These are phyloP conservation scores for Trichophyton verrucosum DNA, from an alignment of 2,329 filamentous ascomycete genomes.

Conservation along the genomic window DNA sequence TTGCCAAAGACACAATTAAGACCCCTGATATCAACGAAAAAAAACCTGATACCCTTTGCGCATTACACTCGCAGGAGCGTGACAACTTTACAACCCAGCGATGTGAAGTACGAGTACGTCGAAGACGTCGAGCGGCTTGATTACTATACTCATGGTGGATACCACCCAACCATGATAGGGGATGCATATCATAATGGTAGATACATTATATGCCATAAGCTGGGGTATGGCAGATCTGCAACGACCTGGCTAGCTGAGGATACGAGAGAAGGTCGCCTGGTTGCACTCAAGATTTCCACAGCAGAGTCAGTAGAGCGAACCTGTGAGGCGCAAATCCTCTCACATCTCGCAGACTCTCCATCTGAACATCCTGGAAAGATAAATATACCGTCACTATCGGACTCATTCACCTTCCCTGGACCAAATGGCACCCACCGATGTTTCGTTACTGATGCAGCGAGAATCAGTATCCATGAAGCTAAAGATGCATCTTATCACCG, in stretches of 20 bases:
- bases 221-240: conserved; percentile 12
- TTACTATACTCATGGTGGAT: conserved; percentile 9
- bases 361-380: conserved; percentile 10
- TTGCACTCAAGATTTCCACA: conserved; percentile 6
- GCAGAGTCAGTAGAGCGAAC: conserved; percentile 7
- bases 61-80: too few species aligned
- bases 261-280: neutral
- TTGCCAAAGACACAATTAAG: too few species aligned
- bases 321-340: conserved; percentile 10
- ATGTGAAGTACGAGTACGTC: conserved; percentile 4
- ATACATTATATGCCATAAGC: conserved; percentile 14
- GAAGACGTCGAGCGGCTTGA: conserved; percentile 9
- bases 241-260: conserved; percentile 12
- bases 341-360: conserved; percentile 6
- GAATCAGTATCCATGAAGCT: conserved; percentile 13
- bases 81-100: neutral
- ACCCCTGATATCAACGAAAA: too few species aligned
- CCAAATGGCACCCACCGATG: conserved; percentile 17
- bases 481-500: conserved; percentile 14
- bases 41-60: too few species aligned
- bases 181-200: conserved; percentile 10
- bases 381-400: conserved; percentile 12
- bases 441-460: conserved; percentile 14
- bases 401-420: conserved; percentile 15
- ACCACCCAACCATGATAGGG: conserved; percentile 10